phyloP scores from a whole-genome alignment of 805 yeast genomes.

The Yarrowia porcina region DNA sequence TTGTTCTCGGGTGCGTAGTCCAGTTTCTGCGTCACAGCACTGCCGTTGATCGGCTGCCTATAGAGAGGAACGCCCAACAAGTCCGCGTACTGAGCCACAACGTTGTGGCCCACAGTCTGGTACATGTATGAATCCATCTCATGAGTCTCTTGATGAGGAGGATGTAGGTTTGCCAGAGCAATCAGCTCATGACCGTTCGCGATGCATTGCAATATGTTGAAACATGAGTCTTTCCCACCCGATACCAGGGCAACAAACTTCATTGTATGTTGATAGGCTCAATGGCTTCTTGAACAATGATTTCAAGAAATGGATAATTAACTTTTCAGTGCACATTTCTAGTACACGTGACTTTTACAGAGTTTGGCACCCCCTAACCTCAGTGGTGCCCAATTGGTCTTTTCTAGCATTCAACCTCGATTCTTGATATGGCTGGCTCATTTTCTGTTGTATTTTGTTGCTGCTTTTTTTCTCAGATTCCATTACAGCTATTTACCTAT shows the following conservation, averaged over 20 bases:
- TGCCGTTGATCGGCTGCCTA: conserved; percentile 60
- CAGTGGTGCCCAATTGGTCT: no score
- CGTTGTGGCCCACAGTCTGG: conserved; percentile 93
- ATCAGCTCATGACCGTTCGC: conserved; percentile 78
- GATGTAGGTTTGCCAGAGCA: conserved; percentile 82
- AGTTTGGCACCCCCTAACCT: no score
- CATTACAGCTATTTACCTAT: no score
- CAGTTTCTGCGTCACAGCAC: conserved; percentile 58
- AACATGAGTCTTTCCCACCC: conserved; percentile 96
- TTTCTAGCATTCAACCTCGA: no score
- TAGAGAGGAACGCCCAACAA: conserved; percentile 81
- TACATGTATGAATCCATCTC: conserved; percentile 96
- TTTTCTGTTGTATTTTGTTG: no score
- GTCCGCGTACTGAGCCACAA: conserved; percentile 58
- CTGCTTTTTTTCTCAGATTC: no score
- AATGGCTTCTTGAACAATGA: no score
- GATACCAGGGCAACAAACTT: conserved; percentile 88
- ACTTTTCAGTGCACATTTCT: no score
- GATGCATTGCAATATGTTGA: conserved; percentile 81
- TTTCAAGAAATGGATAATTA: no score
- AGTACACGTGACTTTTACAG: background rate
- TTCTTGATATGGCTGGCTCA: no score
- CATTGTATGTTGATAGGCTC: conserved; percentile 46
- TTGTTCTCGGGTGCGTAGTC: conserved; percentile 65
- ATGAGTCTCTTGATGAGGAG: conserved; percentile 45